These are phyloP conservation scores for Lupinus albus DNA, from an alignment of 306 rosid species.

Conservation along the genomic window DNA sequence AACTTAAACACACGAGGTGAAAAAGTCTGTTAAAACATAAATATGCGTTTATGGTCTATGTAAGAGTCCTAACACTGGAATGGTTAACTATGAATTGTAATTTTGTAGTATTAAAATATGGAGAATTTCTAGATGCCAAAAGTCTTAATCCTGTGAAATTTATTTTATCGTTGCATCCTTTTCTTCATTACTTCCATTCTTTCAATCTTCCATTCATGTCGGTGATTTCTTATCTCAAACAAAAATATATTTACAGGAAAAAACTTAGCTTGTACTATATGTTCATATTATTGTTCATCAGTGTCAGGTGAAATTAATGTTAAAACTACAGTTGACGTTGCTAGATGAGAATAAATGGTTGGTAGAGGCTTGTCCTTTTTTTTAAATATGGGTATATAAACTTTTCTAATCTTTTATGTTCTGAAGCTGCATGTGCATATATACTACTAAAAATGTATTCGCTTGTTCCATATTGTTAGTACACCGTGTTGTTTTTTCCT, in stretches of 20 bases:
- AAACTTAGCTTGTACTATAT: no score
- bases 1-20: no score
- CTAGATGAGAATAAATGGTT: slow-evolving; percentile 36
- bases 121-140: no score
- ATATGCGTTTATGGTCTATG: no score
- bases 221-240: not conserved
- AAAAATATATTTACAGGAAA: not conserved
- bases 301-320: slow-evolving; percentile 15
- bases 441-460: not conserved
- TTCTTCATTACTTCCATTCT: no score
- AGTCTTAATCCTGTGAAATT: no score
- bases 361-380: not conserved
- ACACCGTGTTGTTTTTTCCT: not conserved
- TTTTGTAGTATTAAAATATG: no score
- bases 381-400: no score
- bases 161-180: not conserved
- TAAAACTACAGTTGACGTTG: not conserved
- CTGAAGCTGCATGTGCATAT: not conserved
- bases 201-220: no score
- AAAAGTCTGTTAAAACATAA: no score
- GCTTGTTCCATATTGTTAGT: not conserved
- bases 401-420: not conserved
- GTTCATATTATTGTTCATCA: not conserved
- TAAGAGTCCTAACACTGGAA: no score
- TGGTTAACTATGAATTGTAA: no score